Evolutionary conservation across 2,329 filamentous ascomycete species (phyloP).

Genomic region (Lomentospora prolificans): DNA sequence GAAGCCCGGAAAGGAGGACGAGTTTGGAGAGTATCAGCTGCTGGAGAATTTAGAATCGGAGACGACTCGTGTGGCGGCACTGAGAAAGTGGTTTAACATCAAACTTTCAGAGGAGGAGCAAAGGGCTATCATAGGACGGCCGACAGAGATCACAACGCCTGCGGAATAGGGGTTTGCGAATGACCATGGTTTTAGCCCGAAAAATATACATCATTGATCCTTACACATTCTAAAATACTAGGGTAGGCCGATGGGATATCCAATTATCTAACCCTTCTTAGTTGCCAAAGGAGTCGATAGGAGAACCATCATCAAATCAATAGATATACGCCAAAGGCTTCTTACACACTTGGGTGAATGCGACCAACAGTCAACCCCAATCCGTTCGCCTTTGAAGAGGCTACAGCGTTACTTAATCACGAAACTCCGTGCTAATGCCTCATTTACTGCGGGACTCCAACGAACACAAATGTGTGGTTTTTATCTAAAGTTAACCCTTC

Average conservation of each 20-base stretch:
- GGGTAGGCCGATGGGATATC: no score
- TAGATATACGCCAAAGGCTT: no score
- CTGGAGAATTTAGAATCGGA: conserved; percentile 35
- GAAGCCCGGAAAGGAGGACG: conserved; percentile 20
- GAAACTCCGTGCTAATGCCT: background rate
- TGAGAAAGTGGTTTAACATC: conserved; percentile 41
- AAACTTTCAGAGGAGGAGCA: conserved; percentile 34
- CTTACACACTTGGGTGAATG: no score
- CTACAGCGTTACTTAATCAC: no score
- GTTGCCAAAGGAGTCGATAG: no score
- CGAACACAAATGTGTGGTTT: background rate
- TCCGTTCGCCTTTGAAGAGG: no score
- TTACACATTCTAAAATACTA: no score
- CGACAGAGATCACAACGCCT: conserved; percentile 14
- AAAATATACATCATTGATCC: no score
- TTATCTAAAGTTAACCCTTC: background rate
- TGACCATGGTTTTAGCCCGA: no score
- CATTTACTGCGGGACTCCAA: background rate
- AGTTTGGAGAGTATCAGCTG: conserved; percentile 14
- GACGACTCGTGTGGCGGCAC: conserved; percentile 33
- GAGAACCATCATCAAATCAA: no score
- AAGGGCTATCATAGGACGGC: conserved; percentile 33
- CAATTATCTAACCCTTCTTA: no score
- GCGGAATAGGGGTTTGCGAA: background rate
- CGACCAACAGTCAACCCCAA: no score